Evolutionary conservation across 495 filamentous ascomycete species (phyloP).

Genomic region (Cenococcum geophilum): DNA sequence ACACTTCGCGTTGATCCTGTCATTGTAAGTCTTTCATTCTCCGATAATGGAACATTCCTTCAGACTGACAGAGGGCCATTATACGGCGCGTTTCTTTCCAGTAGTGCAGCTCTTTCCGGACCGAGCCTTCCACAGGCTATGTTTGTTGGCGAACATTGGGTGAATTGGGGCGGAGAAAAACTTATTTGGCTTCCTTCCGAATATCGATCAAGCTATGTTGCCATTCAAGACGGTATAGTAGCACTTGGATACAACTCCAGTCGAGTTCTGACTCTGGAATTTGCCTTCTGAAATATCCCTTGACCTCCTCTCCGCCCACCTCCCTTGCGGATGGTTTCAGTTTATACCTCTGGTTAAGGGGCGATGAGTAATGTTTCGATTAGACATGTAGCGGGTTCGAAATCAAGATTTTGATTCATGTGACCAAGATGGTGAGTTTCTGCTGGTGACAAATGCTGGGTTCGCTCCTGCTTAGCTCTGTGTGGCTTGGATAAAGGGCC

Average conservation of each 20-base stretch:
- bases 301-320: not conserved
- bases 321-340: not conserved
- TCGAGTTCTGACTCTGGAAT: not conserved
- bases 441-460: not conserved
- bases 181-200: not conserved
- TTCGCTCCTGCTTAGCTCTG: no score
- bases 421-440: not conserved
- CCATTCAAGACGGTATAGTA: not conserved
- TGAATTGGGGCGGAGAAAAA: not conserved
- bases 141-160: slow-evolving; percentile 8
- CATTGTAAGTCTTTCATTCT: slow-evolving; percentile 1
- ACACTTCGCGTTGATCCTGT: not conserved
- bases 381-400: not conserved
- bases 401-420: not conserved
- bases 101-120: not conserved
- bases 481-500: not conserved
- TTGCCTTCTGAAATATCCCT: not conserved
- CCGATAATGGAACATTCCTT: slow-evolving; percentile 10
- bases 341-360: not conserved
- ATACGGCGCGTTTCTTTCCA: not conserved
- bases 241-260: not conserved
- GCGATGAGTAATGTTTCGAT: not conserved
- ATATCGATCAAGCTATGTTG: not conserved
- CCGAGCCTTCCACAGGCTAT: not conserved
- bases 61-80: slow-evolving; percentile 2